These are phyloP conservation scores for Candida sonorensis DNA, from an alignment of 805 yeast genomes.

Conservation along the genomic window DNA sequence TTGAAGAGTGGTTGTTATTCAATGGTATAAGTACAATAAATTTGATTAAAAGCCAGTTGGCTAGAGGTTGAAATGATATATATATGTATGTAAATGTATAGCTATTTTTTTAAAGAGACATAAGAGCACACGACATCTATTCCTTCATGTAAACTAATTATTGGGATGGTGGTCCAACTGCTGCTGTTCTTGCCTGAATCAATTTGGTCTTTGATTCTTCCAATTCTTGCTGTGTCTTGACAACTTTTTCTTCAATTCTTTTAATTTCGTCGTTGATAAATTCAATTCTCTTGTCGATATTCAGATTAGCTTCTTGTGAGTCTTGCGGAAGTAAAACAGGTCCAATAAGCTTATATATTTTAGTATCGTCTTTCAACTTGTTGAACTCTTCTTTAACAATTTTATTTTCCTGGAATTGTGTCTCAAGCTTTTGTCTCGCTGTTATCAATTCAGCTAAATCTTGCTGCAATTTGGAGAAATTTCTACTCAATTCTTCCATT, in stretches of 20 bases:
- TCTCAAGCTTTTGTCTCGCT: constrained; percentile 81
- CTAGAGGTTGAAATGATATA: constrained; percentile 41
- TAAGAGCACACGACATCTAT: too few relatives aligned
- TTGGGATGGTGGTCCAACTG: constrained; percentile 1
- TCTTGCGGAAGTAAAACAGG: constrained; percentile 91
- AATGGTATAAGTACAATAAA: constrained; percentile 59
- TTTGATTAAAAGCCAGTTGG: constrained; percentile 61
- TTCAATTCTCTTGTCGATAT: constrained; percentile 85
- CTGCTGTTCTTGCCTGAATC: constrained; percentile 13
- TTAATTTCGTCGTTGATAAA: constrained; percentile 75
- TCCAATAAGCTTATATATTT: constrained; percentile 84
- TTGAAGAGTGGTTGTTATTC: constrained; percentile 74
- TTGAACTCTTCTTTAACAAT: constrained; percentile 82
- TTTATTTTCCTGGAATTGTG: constrained; percentile 89
- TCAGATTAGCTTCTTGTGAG: constrained; percentile 68
- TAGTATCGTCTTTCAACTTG: constrained; percentile 49
- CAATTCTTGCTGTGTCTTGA: constrained; percentile 44
- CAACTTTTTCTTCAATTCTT: constrained; percentile 67
- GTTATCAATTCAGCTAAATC: constrained; percentile 44
- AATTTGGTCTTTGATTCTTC: constrained; percentile 51
- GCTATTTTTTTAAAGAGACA: not conserved
- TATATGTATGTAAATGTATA: constrained; percentile 3
- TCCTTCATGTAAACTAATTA: not conserved
- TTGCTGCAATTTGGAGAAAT: constrained; percentile 21
- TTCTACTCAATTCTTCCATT: constrained; percentile 19